A percentile compares a stretch with the other conserved stretches of the same genome.
These are phyloP conservation scores for Hymenoscyphus repandus DNA, from an alignment of 2,329 filamentous ascomycete species.

Conservation along the genomic window DNA sequence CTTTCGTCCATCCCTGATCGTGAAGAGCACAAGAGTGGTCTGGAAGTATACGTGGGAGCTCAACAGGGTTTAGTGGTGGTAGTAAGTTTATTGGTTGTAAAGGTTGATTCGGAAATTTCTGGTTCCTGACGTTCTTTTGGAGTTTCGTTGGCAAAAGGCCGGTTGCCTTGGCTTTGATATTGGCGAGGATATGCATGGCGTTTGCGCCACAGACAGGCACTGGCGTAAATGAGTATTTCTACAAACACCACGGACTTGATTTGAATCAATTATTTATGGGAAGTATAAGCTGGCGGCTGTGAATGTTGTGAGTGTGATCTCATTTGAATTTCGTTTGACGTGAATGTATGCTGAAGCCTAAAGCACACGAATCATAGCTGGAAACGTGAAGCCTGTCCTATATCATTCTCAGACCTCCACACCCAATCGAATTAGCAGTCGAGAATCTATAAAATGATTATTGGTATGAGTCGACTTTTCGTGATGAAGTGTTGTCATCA, in stretches of 20 bases:
- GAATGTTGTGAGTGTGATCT: no score
- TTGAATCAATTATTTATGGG: neutral
- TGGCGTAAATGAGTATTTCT: neutral
- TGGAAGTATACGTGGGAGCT: constrained; percentile 15
- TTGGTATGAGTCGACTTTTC: no score
- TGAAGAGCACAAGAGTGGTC: constrained; percentile 15
- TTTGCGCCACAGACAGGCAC: neutral
- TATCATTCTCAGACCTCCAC: no score
- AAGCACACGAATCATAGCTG: no score
- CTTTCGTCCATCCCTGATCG: constrained; percentile 25
- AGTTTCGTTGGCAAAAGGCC: neutral
- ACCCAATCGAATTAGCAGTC: no score
- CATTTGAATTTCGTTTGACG: no score
- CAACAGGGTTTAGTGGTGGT: constrained; percentile 13
- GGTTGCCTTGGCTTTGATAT: neutral
- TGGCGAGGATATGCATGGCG: constrained; percentile 1
- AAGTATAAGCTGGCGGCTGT: no score
- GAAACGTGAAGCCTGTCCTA: no score
- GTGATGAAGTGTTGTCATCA: no score
- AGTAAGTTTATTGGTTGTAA: neutral
- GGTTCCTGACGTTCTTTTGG: neutral
- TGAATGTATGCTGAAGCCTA: no score
- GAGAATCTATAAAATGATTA: no score
- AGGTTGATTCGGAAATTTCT: neutral
- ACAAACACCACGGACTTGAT: neutral